These are phyloP conservation scores for Seiridium cupressi DNA, from an alignment of 2,329 filamentous ascomycete species.

Conservation along the genomic window DNA sequence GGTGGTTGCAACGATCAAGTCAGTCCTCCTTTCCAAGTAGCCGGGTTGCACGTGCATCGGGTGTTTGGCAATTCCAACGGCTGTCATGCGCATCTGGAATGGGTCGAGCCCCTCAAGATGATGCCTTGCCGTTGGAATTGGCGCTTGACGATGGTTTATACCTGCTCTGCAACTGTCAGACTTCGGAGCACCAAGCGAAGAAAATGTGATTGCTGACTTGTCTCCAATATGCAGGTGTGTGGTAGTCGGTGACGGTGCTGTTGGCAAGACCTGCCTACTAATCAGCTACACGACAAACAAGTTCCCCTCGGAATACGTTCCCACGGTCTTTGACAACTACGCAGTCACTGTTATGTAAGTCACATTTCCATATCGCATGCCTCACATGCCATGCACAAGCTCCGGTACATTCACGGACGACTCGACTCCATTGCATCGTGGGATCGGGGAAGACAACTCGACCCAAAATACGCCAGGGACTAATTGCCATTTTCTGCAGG, in stretches of 20 bases:
- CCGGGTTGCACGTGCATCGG: conserved; percentile 13
- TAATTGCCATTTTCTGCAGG: conserved; percentile 49
- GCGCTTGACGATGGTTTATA: too few relatives aligned
- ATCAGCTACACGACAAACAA: conserved; percentile 99
- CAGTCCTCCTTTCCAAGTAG: conserved; percentile 32
- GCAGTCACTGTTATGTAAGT: conserved; percentile 99
- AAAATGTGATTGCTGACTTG: neutral
- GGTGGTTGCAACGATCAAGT: conserved; percentile 66
- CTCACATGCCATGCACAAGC: neutral
- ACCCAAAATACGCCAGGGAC: neutral
- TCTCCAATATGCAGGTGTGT: conserved; percentile 68
- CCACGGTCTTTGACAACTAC: conserved; percentile 99
- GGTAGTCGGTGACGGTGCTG: conserved; percentile 97
- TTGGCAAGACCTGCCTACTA: conserved; percentile 97
- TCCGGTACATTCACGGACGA: neutral
- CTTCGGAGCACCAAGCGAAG: neutral
- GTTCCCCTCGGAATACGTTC: conserved; percentile 99
- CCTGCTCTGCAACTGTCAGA: neutral
- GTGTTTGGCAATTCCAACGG: conserved; percentile 6
- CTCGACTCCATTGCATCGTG: neutral
- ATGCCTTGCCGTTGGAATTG: neutral
- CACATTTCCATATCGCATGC: conserved; percentile 9
- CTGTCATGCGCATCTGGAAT: neutral
- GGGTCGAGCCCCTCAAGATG: neutral
- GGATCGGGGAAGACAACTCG: too few relatives aligned